phyloP scores from a whole-genome alignment of 1,284 basidiomycete species.

The Austroboletus niveus region DNA sequence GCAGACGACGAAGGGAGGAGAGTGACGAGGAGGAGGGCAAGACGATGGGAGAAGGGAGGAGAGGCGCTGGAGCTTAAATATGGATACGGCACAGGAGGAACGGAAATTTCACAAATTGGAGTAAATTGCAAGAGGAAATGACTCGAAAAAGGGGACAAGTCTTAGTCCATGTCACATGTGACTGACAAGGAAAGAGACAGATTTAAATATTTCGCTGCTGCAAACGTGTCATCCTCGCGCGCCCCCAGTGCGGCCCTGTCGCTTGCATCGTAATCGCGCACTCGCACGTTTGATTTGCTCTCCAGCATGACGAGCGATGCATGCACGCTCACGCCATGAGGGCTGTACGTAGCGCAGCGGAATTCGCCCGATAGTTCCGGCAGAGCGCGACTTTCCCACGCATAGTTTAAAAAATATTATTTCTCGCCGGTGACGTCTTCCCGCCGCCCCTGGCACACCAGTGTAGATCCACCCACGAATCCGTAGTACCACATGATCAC shows the following conservation, averaged over 20 bases:
- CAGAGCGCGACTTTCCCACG: neutral
- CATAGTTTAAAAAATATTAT: neutral
- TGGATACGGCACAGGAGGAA: conserved; percentile 37
- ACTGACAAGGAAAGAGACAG: conserved; percentile 9
- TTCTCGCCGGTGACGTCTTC: neutral
- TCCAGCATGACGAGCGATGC: too few relatives aligned
- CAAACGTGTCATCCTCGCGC: neutral
- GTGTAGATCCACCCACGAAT: conserved; percentile 25
- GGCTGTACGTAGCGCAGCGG: neutral
- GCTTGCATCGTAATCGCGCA: neutral
- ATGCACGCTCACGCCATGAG: neutral
- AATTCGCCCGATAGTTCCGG: neutral
- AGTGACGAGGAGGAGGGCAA: conserved; percentile 10
- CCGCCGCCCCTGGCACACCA: neutral
- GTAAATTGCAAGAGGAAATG: conserved; percentile 34
- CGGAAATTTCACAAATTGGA: conserved; percentile 34
- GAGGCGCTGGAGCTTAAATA: conserved; percentile 30
- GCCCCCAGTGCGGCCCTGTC: neutral
- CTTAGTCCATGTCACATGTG: conserved; percentile 24
- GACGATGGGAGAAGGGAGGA: conserved; percentile 21
- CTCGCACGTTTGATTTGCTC: neutral
- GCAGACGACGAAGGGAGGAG: neutral
- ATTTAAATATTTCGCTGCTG: neutral
- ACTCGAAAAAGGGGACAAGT: conserved; percentile 31
- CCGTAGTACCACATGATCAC: neutral